Conservation (phyloP, 148 eudicot genomes). For the Talinum fruticosum region DNA sequence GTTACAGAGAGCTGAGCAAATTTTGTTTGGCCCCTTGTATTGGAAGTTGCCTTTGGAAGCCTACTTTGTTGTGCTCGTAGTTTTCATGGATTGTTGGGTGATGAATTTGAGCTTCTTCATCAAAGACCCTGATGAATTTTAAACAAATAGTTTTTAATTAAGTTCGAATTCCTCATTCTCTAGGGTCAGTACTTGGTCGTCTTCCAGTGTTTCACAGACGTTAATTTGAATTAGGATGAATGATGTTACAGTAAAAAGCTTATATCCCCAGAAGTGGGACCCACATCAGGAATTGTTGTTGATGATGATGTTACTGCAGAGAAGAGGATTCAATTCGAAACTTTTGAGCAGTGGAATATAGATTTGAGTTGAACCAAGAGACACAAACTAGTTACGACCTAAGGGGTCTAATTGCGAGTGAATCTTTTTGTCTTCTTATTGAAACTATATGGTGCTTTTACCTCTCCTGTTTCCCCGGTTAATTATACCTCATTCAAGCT, state of each 20-base stretch:
- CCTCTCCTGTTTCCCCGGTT: background rate
- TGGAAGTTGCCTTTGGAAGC: constrained; percentile 6
- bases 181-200: too few species aligned
- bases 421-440: background rate
- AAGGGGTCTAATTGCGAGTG: background rate
- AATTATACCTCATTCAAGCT: background rate
- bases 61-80: background rate
- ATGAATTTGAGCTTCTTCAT: background rate
- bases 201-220: too few species aligned
- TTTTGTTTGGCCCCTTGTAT: background rate
- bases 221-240: too few species aligned
- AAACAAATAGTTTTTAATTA: background rate
- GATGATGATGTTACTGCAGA: too few species aligned
- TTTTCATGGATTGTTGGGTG: background rate
- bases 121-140: background rate
- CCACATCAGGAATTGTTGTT: too few species aligned
- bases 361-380: background rate
- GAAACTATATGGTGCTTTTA: background rate
- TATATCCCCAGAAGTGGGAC: too few species aligned
- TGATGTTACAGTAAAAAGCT: too few species aligned
- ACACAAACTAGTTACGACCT: too few species aligned
- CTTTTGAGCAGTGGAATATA: background rate
- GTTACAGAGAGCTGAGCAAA: background rate
- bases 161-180: too few species aligned
- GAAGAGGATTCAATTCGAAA: background rate